Evolutionary conservation across 2,329 filamentous ascomycete species (phyloP).

Genomic region (Stemphylium lycopersici): DNA sequence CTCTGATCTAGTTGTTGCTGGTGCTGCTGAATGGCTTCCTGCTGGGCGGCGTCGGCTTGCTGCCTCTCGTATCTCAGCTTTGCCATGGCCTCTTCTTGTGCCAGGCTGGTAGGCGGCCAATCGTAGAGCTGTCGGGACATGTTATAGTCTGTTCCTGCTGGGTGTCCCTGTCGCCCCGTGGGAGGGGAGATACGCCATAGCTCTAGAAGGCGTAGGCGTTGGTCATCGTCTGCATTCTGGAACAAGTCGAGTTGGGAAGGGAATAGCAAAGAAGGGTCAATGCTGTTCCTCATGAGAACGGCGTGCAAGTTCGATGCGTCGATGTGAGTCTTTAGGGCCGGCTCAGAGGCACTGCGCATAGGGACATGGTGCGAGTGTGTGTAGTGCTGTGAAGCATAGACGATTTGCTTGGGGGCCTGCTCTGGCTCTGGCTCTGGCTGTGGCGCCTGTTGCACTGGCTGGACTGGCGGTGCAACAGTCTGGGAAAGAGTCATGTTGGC

Average conservation of each 20-base stretch:
- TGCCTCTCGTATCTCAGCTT: constrained; percentile 65
- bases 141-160: constrained; percentile 53
- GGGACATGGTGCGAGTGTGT: constrained; percentile 75
- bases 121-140: constrained; percentile 49
- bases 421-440: constrained; percentile 29
- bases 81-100: constrained; percentile 62
- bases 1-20: constrained; percentile 35
- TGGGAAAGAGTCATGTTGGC: constrained; percentile 70
- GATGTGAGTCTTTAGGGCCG: constrained; percentile 42
- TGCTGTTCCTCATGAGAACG: constrained; percentile 68
- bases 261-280: constrained; percentile 73
- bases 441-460: constrained; percentile 38
- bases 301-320: constrained; percentile 56
- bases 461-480: constrained; percentile 47
- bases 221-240: constrained; percentile 72
- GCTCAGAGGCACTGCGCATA: constrained; percentile 34
- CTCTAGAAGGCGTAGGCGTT: constrained; percentile 77
- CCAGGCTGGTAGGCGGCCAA: constrained; percentile 63
- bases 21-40: constrained; percentile 36
- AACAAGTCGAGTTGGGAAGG: constrained; percentile 80
- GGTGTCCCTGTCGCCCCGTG: constrained; percentile 40
- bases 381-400: constrained; percentile 84
- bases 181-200: constrained; percentile 85
- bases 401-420: constrained; percentile 56
- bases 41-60: constrained; percentile 33